Base-by-base conservation (phyloP, 1,139 yeast species). In the Hemisphaericaspora xylanilytica region DNA sequence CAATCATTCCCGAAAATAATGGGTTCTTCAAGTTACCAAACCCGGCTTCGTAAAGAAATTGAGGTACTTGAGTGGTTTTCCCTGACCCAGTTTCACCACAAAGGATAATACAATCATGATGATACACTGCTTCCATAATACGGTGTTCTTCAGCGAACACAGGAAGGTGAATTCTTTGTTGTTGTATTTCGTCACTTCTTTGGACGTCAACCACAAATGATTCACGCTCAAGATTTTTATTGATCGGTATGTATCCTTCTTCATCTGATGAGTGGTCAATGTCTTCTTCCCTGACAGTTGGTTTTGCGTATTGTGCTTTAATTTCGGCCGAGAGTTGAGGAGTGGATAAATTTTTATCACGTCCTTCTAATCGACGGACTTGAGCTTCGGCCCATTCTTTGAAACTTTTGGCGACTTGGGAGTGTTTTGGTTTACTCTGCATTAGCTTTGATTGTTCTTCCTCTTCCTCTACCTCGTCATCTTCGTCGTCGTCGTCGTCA, bases 81-180 rank as follows among this genome's bases (percentile, higher is more conserved):
- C 94, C 92, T 1, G 90, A 84, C 55, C 94, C 94, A 0, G 94
- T 85, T 55, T 84, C 92, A 70, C 98, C 98, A 67, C 97, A 92
- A 25, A 94, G 74, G 12, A 94, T 84, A 0, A 90, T 80, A 47
- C 94, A 85, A 53, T 90, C 97, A 56, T 92, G 87, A 55, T 92
- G 94, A 55, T 86, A 87, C 37, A 94, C 77, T 1, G 97, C 96
- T 59, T 94, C 99, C 97, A 94, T 89, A 36, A 94, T 86, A 41
- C 80, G 71, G 55, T 88, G 96, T 55, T 94, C 99, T 60, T 89
- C 96, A 7, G 84, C 83, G 47, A 78, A 87, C 1, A 92, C 97
- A 0, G 99, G 99, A 16, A 94, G 69, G 38, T 80, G 74, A 56
- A 81, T 65, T 48, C 98, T 72, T 31, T 73, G 73, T 28, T 67